Conservation (phyloP, 2,329 filamentous ascomycete species). For the Colletotrichum somersetense region DNA sequence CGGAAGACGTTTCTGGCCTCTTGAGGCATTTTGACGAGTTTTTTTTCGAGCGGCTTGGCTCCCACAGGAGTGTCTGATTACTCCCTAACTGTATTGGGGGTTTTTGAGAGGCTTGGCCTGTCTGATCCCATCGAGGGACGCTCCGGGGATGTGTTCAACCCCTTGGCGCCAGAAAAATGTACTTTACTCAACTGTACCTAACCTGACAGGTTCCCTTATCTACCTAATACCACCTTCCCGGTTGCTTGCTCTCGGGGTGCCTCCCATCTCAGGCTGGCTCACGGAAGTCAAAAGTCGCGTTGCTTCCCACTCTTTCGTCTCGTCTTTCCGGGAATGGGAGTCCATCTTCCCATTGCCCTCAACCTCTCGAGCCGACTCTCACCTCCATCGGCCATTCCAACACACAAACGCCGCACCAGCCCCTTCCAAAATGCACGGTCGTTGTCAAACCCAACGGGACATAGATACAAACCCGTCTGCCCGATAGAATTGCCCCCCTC, state of each 20-base stretch:
- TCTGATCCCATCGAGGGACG: slow-evolving; percentile 39
- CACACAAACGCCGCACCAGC: not conserved
- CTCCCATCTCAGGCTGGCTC: not conserved
- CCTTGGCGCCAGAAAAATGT: slow-evolving; percentile 33
- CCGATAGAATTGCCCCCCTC: not conserved
- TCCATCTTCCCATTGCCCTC: not conserved
- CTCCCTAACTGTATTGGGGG: slow-evolving; percentile 10
- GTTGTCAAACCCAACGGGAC: not conserved
- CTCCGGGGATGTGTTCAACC: slow-evolving; percentile 38
- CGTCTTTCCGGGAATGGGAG: not conserved
- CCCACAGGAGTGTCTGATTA: not conserved
- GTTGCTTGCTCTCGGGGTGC: not conserved
- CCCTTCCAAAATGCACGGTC: not conserved
- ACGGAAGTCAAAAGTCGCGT: not conserved
- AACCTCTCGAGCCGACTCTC: not conserved
- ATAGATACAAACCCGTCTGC: not conserved
- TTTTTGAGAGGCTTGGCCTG: slow-evolving; percentile 29
- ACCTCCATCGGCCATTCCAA: not conserved
- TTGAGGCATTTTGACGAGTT: slow-evolving; percentile 8
- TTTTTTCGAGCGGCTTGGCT: not conserved
- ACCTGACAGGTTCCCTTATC: slow-evolving; percentile 25
- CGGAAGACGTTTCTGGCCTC: not conserved
- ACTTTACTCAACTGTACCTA: slow-evolving; percentile 14
- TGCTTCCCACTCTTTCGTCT: not conserved
- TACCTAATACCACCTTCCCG: slow-evolving; percentile 24